A percentile compares a stretch with the other conserved stretches of the same genome.
Conservation (phyloP, 768 basidiomycete genomes). For the Mycena vitilis region DNA sequence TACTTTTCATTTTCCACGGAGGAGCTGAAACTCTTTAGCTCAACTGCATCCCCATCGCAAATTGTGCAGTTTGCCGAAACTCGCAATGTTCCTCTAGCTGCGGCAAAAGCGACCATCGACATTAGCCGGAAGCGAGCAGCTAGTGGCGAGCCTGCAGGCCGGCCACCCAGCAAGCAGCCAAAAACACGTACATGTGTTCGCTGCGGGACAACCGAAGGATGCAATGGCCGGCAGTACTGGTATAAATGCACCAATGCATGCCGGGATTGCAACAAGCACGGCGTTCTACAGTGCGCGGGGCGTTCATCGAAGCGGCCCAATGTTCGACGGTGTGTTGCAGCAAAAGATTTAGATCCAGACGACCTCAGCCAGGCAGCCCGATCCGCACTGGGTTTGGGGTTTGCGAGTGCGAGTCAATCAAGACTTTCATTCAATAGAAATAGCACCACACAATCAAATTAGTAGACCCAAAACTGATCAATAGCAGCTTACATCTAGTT, state of each 20-base stretch:
- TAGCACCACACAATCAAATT: neutral
- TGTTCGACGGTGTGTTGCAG: neutral
- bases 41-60: neutral
- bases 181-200: constrained; percentile 3
- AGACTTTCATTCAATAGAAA: constrained; percentile 4
- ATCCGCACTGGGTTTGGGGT: constrained; percentile 2
- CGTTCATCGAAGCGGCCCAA: neutral
- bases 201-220: constrained; percentile 1
- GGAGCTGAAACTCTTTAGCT: neutral
- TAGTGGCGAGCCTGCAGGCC: constrained; percentile 1
- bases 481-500: neutral
- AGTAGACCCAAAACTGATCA: neutral
- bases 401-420: constrained; percentile 7
- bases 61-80: constrained; percentile 3
- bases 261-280: too few relatives aligned
- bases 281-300: constrained; percentile 3
- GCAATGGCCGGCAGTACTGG: constrained; percentile 13
- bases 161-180: neutral
- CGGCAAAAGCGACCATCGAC: neutral
- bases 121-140: constrained; percentile 10
- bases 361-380: neutral
- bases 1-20: neutral
- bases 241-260: too few relatives aligned
- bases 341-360: neutral
- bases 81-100: constrained; percentile 9